Evolutionary conservation across 2,329 filamentous ascomycete species (phyloP).

Genomic region (Cadophora sp.): DNA sequence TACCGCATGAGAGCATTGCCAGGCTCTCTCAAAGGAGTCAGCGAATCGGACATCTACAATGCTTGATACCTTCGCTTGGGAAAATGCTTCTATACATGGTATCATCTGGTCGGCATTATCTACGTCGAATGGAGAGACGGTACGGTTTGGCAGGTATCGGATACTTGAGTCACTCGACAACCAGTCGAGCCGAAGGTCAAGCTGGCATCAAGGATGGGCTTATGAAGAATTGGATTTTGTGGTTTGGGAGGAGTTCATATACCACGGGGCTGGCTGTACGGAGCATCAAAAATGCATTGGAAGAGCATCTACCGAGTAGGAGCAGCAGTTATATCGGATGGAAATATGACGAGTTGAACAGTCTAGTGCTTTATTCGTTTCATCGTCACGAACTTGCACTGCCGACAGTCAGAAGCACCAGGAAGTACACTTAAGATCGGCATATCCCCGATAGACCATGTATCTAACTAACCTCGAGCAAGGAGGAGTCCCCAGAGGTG

Average conservation of each 20-base stretch:
- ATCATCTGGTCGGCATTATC: too few relatives aligned
- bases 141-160: background rate
- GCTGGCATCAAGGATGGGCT: background rate
- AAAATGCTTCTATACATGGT: too few relatives aligned
- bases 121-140: background rate
- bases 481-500: background rate
- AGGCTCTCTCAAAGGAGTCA: too few relatives aligned
- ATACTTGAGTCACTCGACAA: background rate
- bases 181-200: background rate
- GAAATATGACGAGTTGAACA: background rate
- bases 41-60: background rate
- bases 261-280: conserved; percentile 2
- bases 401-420: background rate
- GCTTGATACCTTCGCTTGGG: background rate
- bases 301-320: background rate
- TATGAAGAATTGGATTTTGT: background rate
- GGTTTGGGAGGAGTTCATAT: conserved; percentile 5
- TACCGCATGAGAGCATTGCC: background rate
- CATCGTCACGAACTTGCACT: background rate
- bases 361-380: background rate
- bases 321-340: background rate
- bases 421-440: background rate
- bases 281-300: background rate
- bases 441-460: background rate
- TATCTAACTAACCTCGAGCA: background rate